Evolutionary conservation across 352 stramenopile genomes (phyloP).

Genomic region (Phytophthora melonis): DNA sequence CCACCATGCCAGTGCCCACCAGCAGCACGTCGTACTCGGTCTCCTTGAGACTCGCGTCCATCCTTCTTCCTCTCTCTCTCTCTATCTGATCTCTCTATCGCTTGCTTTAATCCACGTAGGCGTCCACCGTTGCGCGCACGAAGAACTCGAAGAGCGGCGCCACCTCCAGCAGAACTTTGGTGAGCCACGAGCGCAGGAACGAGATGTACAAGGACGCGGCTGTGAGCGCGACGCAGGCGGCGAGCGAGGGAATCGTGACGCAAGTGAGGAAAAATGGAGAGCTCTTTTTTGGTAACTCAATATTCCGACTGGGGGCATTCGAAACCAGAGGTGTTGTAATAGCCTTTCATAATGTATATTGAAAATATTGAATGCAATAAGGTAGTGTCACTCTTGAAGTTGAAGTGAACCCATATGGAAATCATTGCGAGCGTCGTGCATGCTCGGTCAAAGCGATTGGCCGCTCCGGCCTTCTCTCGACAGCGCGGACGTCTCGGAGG

Average conservation of each 20-base stretch:
- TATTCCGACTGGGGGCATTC: not conserved
- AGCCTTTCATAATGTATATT: not conserved
- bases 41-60: slow-evolving; percentile 68
- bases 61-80: slow-evolving; percentile 12
- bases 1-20: slow-evolving; percentile 83
- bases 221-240: slow-evolving; percentile 31
- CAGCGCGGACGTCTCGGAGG: too few relatives aligned
- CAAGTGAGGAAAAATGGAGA: not conserved
- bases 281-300: not conserved
- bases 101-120: slow-evolving; percentile 27
- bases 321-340: not conserved
- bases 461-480: too few relatives aligned
- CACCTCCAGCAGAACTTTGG: slow-evolving; percentile 30
- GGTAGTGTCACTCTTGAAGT: not conserved
- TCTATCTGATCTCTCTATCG: not conserved
- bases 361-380: not conserved
- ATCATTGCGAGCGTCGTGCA: not conserved
- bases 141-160: slow-evolving; percentile 39
- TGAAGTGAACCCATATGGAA: not conserved
- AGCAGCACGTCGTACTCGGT: slow-evolving; percentile 80
- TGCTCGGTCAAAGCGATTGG: too few relatives aligned
- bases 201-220: slow-evolving; percentile 47
- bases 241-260: slow-evolving; percentile 34
- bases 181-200: slow-evolving; percentile 42
- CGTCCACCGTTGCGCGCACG: slow-evolving; percentile 26